Conservation (phyloP, 495 filamentous ascomycete species). For the Aspergillus avenaceus region DNA sequence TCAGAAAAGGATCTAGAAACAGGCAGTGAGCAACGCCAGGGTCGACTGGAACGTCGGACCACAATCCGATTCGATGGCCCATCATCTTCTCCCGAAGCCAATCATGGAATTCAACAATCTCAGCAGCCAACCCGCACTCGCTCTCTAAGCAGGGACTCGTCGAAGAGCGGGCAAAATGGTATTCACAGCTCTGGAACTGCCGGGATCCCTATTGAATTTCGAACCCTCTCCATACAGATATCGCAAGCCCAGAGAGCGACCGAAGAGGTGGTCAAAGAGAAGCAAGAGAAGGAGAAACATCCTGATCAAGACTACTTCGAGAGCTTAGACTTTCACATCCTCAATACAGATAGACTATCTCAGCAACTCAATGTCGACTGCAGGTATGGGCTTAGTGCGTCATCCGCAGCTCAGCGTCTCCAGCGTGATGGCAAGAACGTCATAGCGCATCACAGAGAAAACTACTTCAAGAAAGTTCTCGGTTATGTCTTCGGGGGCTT, state of each 20-base stretch:
- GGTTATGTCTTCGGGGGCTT: conserved; percentile 73
- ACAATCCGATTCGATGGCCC: conserved; percentile 23
- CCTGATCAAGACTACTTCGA: conserved; percentile 40
- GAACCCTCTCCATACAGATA: conserved; percentile 43
- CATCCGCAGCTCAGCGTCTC: conserved; percentile 36
- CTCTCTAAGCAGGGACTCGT: conserved; percentile 22
- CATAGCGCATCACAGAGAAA: conserved; percentile 54
- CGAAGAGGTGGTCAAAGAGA: conserved; percentile 13
- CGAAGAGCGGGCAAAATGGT: conserved; percentile 17
- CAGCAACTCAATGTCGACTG: conserved; percentile 31
- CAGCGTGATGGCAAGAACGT: conserved; percentile 59
- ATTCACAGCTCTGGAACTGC: conserved; percentile 3
- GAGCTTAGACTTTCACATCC: conserved; percentile 33
- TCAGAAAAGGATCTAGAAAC: neutral
- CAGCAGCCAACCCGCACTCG: conserved; percentile 14
- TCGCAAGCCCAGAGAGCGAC: conserved; percentile 35
- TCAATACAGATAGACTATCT: conserved; percentile 23
- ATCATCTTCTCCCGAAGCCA: neutral
- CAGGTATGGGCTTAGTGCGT: conserved; percentile 23
- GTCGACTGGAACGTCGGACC: conserved; percentile 9
- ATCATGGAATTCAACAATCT: conserved; percentile 13
- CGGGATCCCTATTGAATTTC: conserved; percentile 41
- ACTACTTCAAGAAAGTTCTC: conserved; percentile 51
- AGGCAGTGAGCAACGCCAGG: conserved; percentile 9
- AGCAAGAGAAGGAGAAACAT: conserved; percentile 21